Conservation (phyloP, 148 eudicot species). For the Fagopyrum esculentum region DNA sequence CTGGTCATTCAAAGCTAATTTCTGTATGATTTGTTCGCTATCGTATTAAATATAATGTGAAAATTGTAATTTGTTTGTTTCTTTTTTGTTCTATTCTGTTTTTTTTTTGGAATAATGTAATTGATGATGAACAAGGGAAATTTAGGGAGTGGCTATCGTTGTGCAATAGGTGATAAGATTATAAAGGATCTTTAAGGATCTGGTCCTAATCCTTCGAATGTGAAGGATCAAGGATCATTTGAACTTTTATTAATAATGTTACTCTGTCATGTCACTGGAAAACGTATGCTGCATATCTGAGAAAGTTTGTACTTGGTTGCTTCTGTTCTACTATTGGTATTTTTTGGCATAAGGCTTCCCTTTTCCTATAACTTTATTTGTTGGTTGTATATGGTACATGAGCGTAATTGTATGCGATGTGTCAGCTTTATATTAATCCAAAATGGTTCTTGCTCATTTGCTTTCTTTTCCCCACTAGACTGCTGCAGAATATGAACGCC, state of each 20-base stretch:
- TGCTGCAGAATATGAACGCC: slow-evolving; percentile 66
- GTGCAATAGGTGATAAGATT: too few species aligned
- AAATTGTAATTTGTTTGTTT: neutral
- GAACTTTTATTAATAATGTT: too few species aligned
- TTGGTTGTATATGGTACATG: too few species aligned
- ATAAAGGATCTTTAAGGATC: too few species aligned
- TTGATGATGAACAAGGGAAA: neutral
- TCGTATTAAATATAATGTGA: neutral
- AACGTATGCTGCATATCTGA: too few species aligned
- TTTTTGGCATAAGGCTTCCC: neutral
- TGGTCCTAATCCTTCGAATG: too few species aligned
- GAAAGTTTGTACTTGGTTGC: too few species aligned
- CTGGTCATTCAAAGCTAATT: neutral
- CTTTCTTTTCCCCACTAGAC: slow-evolving; percentile 35
- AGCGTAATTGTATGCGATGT: neutral
- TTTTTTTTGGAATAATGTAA: neutral
- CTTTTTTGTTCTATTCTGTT: neutral
- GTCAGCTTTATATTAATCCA: neutral
- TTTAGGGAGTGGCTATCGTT: neutral
- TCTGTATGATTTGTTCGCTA: neutral
- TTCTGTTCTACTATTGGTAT: neutral
- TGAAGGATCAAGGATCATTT: too few species aligned
- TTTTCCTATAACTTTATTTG: neutral
- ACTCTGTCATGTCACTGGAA: too few species aligned
- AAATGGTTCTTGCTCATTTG: neutral